Percentiles rank a stretch among this genome's conserved stretches.
Conservation (phyloP, 2,329 filamentous ascomycete species). For the Fusarium sp. region DNA sequence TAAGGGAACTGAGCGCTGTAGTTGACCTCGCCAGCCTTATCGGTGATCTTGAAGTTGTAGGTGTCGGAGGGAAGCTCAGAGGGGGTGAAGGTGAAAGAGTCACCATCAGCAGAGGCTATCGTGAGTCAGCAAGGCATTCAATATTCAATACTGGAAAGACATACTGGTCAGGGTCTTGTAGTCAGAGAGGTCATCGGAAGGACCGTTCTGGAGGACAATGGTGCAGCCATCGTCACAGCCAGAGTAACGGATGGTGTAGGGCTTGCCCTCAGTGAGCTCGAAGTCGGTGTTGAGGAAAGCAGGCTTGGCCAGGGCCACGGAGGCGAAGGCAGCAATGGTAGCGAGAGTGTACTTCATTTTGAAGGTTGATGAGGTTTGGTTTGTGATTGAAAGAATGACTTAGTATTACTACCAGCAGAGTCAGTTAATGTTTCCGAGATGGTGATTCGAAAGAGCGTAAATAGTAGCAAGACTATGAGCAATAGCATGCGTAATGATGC, state of each 20-base stretch:
- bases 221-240: constrained; percentile 52
- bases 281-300: constrained; percentile 50
- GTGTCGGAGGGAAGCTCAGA: constrained; percentile 44
- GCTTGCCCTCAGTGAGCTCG: constrained; percentile 45
- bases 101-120: constrained; percentile 31
- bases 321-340: constrained; percentile 47
- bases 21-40: constrained; percentile 46
- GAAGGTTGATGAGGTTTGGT: constrained; percentile 38
- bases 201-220: constrained; percentile 51
- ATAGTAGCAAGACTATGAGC: constrained; percentile 3
- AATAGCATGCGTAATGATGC: constrained; percentile 1
- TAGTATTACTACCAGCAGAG: constrained; percentile 39
- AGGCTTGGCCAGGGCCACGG: constrained; percentile 47
- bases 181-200: constrained; percentile 44
- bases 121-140: background rate
- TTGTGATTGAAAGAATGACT: constrained; percentile 44
- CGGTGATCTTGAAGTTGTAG: constrained; percentile 54
- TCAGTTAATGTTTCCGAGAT: constrained; percentile 20
- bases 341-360: constrained; percentile 54
- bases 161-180: constrained; percentile 50
- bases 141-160: background rate
- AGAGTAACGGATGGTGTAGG: constrained; percentile 49
- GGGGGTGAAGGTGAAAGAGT: constrained; percentile 48
- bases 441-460: constrained; percentile 9
- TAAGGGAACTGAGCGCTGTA: constrained; percentile 50